Conservation (phyloP, 441 rosid genomes). For the Geranium incanum region DNA sequence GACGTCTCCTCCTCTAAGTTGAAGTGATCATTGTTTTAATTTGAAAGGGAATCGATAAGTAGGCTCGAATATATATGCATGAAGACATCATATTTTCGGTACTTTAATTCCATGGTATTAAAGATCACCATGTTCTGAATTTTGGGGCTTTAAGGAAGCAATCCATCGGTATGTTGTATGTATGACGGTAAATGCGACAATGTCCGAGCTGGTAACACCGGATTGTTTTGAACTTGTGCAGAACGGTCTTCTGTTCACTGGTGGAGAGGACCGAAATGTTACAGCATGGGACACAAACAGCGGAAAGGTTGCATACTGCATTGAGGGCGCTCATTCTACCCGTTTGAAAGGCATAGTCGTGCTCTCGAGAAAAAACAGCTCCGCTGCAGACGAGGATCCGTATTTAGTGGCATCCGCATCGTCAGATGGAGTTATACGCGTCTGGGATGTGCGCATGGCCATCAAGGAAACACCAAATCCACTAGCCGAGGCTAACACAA, state of each 20-base stretch:
- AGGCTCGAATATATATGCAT: not conserved
- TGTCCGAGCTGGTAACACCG: not conserved
- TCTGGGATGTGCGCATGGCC: conserved; percentile 84
- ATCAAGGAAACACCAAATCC: conserved; percentile 41
- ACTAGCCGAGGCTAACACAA: conserved; percentile 71
- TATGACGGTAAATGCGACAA: not conserved
- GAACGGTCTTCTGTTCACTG: conserved; percentile 71
- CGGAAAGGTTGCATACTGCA: conserved; percentile 67
- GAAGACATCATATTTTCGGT: not conserved
- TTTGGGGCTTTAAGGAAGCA: not conserved
- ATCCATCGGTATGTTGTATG: not conserved
- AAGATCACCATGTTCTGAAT: not conserved
- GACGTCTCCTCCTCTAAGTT: too few species aligned
- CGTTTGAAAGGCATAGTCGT: conserved; percentile 84
- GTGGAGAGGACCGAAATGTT: conserved; percentile 81
- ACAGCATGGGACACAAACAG: conserved; percentile 84
- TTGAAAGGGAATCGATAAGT: not conserved
- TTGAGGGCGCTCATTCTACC: conserved; percentile 66
- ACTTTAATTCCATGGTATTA: not conserved
- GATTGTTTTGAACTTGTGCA: conserved; percentile 25
- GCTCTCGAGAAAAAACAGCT: conserved; percentile 45
- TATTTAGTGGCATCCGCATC: conserved; percentile 73
- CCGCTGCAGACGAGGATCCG: conserved; percentile 49
- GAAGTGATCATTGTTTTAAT: too few species aligned
- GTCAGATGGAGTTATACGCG: conserved; percentile 80